phyloP scores from a whole-genome alignment of 495 filamentous ascomycete species.

The Xylaria intraflava region DNA sequence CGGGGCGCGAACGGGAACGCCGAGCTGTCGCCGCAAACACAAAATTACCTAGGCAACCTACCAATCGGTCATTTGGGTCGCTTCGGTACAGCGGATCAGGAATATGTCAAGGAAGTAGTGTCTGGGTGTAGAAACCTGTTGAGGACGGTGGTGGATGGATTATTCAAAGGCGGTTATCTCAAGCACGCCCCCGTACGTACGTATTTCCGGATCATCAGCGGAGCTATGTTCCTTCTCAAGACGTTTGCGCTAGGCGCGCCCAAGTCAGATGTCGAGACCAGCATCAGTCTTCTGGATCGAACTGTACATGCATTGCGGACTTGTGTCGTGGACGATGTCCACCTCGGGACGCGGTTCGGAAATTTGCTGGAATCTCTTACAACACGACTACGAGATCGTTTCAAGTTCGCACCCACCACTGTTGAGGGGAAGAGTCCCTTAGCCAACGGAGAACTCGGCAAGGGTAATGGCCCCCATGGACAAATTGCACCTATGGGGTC shows the following conservation, averaged over 20 bases:
- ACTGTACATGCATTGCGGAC: constrained; percentile 73
- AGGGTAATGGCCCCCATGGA: constrained; percentile 22
- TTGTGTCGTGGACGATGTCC: constrained; percentile 91
- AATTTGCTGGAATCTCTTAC: constrained; percentile 81
- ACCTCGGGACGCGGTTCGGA: constrained; percentile 90
- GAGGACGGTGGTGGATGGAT: constrained; percentile 70
- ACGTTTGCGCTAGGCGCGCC: constrained; percentile 90
- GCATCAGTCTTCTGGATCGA: constrained; percentile 71
- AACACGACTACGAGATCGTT: constrained; percentile 63
- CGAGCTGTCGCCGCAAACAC: constrained; percentile 51
- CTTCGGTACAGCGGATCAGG: constrained; percentile 55
- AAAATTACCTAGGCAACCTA: constrained; percentile 50
- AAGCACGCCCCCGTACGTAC: constrained; percentile 90
- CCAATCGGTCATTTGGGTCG: constrained; percentile 50
- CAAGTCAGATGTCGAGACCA: constrained; percentile 78
- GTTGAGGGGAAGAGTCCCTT: constrained; percentile 34
- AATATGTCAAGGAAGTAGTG: constrained; percentile 82
- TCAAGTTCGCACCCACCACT: constrained; percentile 53
- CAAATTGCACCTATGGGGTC: constrained; percentile 20
- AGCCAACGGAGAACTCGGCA: constrained; percentile 21
- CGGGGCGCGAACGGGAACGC: constrained; percentile 30
- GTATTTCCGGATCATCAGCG: constrained; percentile 89
- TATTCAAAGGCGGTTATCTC: constrained; percentile 75
- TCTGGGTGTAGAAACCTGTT: constrained; percentile 80
- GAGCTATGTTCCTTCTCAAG: constrained; percentile 88